Evolutionary conservation across 768 basidiomycete species (phyloP).

Genomic region (Calocybe indica): DNA sequence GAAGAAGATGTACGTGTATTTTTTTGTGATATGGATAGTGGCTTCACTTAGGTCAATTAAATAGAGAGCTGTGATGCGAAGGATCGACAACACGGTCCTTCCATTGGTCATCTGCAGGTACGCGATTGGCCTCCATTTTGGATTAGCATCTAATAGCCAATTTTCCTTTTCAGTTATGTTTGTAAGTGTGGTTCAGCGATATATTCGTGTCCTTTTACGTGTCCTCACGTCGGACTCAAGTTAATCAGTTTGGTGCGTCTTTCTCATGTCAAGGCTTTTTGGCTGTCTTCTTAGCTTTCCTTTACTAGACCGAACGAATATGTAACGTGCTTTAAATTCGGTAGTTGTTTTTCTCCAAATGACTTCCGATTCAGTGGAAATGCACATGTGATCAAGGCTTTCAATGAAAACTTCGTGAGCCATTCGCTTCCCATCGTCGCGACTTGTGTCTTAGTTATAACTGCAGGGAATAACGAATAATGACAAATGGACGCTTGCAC

Average conservation of each 20-base stretch:
- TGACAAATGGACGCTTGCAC: slow-evolving; percentile 48
- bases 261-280: background rate
- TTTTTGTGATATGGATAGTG: background rate
- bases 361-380: slow-evolving; percentile 35
- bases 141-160: background rate
- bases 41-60: background rate
- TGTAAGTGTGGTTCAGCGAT: slow-evolving; percentile 27
- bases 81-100: slow-evolving; percentile 47
- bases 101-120: slow-evolving; percentile 46
- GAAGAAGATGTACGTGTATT: slow-evolving; percentile 37
- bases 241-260: slow-evolving; percentile 41
- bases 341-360: too few species aligned
- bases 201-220: background rate
- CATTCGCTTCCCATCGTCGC: background rate
- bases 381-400: slow-evolving; percentile 44
- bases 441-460: background rate
- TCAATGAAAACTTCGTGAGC: slow-evolving; percentile 49
- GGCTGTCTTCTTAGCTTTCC: background rate
- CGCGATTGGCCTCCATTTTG: slow-evolving; percentile 3
- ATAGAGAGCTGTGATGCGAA: slow-evolving; percentile 37
- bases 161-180: slow-evolving; percentile 30
- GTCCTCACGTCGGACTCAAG: slow-evolving; percentile 15
- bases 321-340: slow-evolving; percentile 24
- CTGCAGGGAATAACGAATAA: slow-evolving; percentile 40
- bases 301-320: slow-evolving; percentile 47